Percentiles rank a stretch among this genome's conserved stretches.
phyloP scores from a whole-genome alignment of 2,329 filamentous ascomycete species.

The Fusarium agapanthi region DNA sequence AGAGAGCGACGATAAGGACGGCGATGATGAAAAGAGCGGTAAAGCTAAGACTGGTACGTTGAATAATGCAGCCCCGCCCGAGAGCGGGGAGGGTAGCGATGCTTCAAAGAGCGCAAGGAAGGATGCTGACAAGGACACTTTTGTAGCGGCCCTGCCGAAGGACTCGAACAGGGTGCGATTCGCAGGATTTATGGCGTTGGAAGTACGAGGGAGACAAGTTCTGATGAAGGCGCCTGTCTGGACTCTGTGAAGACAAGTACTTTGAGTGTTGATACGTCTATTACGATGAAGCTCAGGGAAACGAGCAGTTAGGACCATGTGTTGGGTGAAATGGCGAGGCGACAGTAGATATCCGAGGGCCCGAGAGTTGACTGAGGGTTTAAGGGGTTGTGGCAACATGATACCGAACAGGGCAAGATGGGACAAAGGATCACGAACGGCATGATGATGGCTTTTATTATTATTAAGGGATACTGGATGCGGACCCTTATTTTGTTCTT shows the following conservation, averaged over 20 bases:
- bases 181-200: slow-evolving; percentile 77
- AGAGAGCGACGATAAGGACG: slow-evolving; percentile 55
- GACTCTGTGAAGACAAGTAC: slow-evolving; percentile 52
- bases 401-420: background rate
- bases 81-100: slow-evolving; percentile 37
- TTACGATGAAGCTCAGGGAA: background rate
- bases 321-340: background rate
- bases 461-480: slow-evolving; percentile 24
- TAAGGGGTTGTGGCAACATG: slow-evolving; percentile 20
- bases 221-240: slow-evolving; percentile 80
- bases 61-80: slow-evolving; percentile 24
- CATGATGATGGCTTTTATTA: slow-evolving; percentile 12
- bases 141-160: slow-evolving; percentile 51
- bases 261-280: background rate
- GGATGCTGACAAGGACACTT: slow-evolving; percentile 53
- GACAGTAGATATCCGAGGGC: slow-evolving; percentile 10
- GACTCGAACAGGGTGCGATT: slow-evolving; percentile 72
- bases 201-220: slow-evolving; percentile 79
- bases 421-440: slow-evolving; percentile 23
- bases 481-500: slow-evolving; percentile 29
- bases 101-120: slow-evolving; percentile 41
- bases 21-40: slow-evolving; percentile 54
- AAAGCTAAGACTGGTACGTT: slow-evolving; percentile 61
- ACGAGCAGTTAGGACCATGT: slow-evolving; percentile 2
- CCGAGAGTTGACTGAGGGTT: background rate